Percentiles rank a stretch among this genome's conserved stretches.
These are phyloP conservation scores for Desmodesmus armatus DNA, from an alignment of 139 green algal genomes.

Conservation along the genomic window DNA sequence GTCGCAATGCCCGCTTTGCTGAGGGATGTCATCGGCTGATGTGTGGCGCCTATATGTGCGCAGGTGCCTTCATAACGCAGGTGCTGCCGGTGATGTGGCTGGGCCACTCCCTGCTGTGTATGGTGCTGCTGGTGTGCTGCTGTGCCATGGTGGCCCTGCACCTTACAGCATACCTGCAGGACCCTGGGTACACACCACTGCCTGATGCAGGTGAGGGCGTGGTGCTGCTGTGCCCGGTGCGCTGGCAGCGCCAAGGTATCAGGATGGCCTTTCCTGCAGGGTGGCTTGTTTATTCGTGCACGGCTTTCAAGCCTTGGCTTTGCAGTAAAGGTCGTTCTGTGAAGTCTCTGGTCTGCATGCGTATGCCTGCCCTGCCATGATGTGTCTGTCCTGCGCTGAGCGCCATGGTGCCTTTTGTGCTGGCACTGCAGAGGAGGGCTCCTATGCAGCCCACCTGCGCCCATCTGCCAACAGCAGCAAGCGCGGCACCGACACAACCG, in stretches of 20 bases:
- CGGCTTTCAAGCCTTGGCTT: no score
- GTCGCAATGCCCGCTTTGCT: no score
- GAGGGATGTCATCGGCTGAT: no score
- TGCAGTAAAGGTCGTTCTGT: no score
- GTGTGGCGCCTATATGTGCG: no score
- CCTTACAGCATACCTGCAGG: not conserved
- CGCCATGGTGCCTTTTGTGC: no score
- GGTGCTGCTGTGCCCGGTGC: not conserved
- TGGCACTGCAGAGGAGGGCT: not conserved
- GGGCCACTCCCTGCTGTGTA: not conserved
- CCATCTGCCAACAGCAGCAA: not conserved
- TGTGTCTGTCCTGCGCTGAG: no score
- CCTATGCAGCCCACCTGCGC: not conserved
- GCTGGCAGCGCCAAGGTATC: no score
- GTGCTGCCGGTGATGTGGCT: constrained; percentile 28
- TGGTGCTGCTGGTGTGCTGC: not conserved
- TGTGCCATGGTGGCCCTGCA: not conserved
- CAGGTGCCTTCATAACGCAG: constrained; percentile 9
- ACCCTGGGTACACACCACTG: constrained; percentile 25
- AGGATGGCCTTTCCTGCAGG: no score
- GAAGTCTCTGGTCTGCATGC: no score
- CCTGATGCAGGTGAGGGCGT: constrained; percentile 9
- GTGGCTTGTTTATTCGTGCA: no score
- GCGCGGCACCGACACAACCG: not conserved
- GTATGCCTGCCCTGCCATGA: no score